Evolutionary conservation across 1,284 basidiomycete species (phyloP).

Genomic region (Cutaneotrichosporon cutaneum): DNA sequence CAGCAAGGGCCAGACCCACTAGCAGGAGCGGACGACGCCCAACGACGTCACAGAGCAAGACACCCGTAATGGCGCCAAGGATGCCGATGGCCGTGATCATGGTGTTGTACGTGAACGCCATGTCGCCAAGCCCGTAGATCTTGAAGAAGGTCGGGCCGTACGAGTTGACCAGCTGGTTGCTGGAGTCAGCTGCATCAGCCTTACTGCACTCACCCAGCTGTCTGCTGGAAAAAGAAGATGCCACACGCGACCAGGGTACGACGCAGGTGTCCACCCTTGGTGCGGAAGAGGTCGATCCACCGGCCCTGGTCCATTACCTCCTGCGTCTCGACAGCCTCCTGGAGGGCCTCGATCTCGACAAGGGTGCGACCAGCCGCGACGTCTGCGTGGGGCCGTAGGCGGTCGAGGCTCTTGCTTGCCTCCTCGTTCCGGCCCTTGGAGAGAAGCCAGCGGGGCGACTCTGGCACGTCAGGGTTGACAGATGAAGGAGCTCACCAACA

Average conservation of each 20-base stretch:
- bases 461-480: too few relatives aligned
- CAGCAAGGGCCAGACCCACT: constrained; percentile 19
- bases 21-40: constrained; percentile 27
- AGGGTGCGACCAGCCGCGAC: constrained; percentile 20
- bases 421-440: constrained; percentile 17
- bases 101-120: constrained; percentile 29
- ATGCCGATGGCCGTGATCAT: constrained; percentile 24
- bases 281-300: constrained; percentile 30
- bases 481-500: neutral
- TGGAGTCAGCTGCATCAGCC: too few relatives aligned
- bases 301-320: constrained; percentile 9
- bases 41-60: constrained; percentile 19
- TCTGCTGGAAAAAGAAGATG: constrained; percentile 25
- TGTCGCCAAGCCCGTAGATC: constrained; percentile 21
- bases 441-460: constrained; percentile 35
- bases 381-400: constrained; percentile 23
- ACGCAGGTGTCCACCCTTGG: constrained; percentile 22
- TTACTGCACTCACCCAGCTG: constrained; percentile 14
- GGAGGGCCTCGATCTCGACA: constrained; percentile 27
- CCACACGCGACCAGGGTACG: constrained; percentile 15
- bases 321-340: constrained; percentile 24
- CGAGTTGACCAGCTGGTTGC: constrained; percentile 26
- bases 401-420: constrained; percentile 25
- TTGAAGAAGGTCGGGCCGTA: constrained; percentile 30
- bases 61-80: constrained; percentile 2